Evolutionary conservation across 768 basidiomycete genomes (phyloP), one percentile per base, ranked within the genome.

Genomic region (Cystofilobasidium macerans): DNA sequence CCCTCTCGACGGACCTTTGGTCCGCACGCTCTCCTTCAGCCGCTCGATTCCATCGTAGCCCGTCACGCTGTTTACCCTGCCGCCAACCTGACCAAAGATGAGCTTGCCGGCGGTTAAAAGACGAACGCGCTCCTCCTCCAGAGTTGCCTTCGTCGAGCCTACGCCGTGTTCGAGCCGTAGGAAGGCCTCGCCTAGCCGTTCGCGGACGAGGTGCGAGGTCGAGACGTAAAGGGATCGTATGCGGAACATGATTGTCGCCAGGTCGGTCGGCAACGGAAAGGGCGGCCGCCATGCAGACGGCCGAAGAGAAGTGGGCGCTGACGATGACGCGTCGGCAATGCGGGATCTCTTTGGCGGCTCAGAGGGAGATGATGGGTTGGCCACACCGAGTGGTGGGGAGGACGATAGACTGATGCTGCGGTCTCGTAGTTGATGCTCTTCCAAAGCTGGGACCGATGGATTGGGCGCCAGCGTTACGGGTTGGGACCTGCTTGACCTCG

Each of bases 11-110:
- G 68, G 73, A 93, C 95, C 94, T 80, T 88, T 86, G 57, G 83
- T 82, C 47, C 83, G 86, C 24, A 95, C 91, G 51, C 80, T 81
- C 69, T 78, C 77, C 76, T 93, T 91, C 67, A 94, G 76, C 20
- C 80, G 81, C 70, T 95, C 90, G 45, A 95, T 93, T 71, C 85
- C 84, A 69, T 87, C 86, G 71, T 99, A 99, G 0, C 95, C 95
- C 12, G 93, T 92, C 26, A 88, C 83, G 67, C 82, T 84, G 73
- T 93, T 97, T 65, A 98, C 78, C 71, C 87, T 82, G 30, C 81
- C 77, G 14, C 90, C 92, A 2, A 94, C 80, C 71, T 61, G 38
- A 0, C 48, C 60, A 20, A 67, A 67, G 3, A 54, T 30, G 18
- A 54, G 51, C n/a, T 54, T 54, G 18, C 51, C 51, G 4, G 51